phyloP scores from a whole-genome alignment of 2,329 filamentous ascomycete genomes.

The Fusarium illudens region DNA sequence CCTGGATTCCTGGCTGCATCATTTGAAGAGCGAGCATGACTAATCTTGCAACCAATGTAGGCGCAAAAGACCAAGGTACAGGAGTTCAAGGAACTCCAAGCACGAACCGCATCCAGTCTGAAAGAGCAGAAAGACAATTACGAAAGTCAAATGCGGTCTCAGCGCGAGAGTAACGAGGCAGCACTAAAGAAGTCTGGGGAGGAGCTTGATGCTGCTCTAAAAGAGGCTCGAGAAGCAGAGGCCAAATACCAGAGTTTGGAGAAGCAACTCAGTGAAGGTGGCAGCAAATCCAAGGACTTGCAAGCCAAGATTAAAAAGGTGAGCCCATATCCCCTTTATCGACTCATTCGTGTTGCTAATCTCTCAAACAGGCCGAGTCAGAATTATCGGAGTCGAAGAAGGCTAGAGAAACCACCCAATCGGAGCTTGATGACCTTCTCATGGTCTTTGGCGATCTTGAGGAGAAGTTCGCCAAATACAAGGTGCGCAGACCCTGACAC shows the following conservation, averaged over 20 bases:
- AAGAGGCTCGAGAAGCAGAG: constrained; percentile 41
- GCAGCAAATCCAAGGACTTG: constrained; percentile 29
- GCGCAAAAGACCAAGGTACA: constrained; percentile 67
- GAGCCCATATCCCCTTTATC: constrained; percentile 24
- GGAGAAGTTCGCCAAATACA: constrained; percentile 78
- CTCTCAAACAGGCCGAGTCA: constrained; percentile 42
- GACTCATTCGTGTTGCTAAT: constrained; percentile 37
- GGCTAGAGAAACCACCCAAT: constrained; percentile 70
- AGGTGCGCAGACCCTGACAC: constrained; percentile 59
- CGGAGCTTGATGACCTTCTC: constrained; percentile 81
- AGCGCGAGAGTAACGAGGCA: constrained; percentile 21
- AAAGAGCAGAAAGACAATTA: constrained; percentile 20
- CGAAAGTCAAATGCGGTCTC: constrained; percentile 9
- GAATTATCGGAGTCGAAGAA: constrained; percentile 59
- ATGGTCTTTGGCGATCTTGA: constrained; percentile 85
- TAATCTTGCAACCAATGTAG: constrained; percentile 45
- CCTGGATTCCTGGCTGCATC: background rate
- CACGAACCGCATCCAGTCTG: constrained; percentile 28
- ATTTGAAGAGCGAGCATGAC: background rate
- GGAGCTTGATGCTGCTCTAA: constrained; percentile 29
- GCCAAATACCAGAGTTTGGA: constrained; percentile 40
- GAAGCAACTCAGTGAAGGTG: constrained; percentile 38
- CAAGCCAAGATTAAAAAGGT: constrained; percentile 41
- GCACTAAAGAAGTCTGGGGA: constrained; percentile 41
- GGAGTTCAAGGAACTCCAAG: constrained; percentile 52